phyloP scores from a whole-genome alignment of 345 rosid genomes.

The Linum tenue region DNA sequence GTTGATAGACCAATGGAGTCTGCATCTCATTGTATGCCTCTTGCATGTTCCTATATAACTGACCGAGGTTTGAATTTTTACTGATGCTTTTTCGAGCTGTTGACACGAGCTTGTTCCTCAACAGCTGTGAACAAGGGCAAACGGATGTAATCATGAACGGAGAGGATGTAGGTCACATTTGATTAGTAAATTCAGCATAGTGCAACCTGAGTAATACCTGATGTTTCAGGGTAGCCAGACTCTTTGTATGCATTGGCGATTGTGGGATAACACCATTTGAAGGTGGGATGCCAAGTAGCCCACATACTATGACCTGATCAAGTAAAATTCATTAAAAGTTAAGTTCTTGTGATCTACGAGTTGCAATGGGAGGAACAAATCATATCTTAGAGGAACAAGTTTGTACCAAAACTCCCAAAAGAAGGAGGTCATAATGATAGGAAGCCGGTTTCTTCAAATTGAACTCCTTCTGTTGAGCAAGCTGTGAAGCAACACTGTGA shows the following conservation, averaged over 20 bases:
- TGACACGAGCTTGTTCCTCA: slow-evolving; percentile 67
- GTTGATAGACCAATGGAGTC: slow-evolving; percentile 71
- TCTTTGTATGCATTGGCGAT: slow-evolving; percentile 54
- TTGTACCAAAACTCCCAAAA: slow-evolving; percentile 71
- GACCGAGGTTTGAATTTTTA: slow-evolving; percentile 70
- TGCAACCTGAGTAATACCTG: slow-evolving; percentile 42
- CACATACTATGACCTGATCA: slow-evolving; percentile 67
- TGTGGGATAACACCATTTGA: slow-evolving; percentile 97
- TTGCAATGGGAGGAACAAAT: background rate
- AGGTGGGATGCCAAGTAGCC: slow-evolving; percentile 92
- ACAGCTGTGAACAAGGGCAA: slow-evolving; percentile 36
- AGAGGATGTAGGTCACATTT: no score
- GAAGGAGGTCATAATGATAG: slow-evolving; percentile 83
- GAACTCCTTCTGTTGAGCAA: slow-evolving; percentile 87
- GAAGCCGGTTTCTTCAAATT: slow-evolving; percentile 82
- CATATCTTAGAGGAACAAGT: slow-evolving; percentile 12
- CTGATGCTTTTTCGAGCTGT: slow-evolving; percentile 54
- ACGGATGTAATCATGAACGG: no score
- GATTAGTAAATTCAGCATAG: background rate
- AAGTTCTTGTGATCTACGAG: background rate
- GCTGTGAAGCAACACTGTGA: slow-evolving; percentile 51
- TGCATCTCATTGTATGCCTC: slow-evolving; percentile 78
- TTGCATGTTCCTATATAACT: slow-evolving; percentile 75
- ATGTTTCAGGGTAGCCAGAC: slow-evolving; percentile 57
- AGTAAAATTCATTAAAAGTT: background rate